Conservation (phyloP, 768 basidiomycete genomes). For the Clavaria fumosa region DNA sequence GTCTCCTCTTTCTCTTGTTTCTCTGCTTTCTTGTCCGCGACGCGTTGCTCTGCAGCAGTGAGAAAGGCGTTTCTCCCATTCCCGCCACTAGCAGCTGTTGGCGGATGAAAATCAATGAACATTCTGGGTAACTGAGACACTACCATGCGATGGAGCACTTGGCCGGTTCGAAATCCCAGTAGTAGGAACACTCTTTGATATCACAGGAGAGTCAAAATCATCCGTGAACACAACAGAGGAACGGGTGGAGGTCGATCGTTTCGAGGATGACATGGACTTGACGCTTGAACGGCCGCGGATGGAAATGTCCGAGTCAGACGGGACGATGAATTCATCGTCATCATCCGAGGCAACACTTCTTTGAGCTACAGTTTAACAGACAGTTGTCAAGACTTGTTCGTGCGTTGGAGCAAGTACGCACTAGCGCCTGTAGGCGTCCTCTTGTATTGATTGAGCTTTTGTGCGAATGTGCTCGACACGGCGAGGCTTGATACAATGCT, state of each 20-base stretch:
- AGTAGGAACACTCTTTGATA: too few relatives aligned
- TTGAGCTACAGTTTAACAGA: slow-evolving; percentile 19
- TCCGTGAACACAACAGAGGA: slow-evolving; percentile 35
- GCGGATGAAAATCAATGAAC: too few relatives aligned
- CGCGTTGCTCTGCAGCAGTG: slow-evolving; percentile 69
- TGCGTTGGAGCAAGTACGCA: slow-evolving; percentile 14
- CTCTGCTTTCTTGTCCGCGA: slow-evolving; percentile 62
- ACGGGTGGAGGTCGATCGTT: slow-evolving; percentile 19
- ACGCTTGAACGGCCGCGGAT: too few relatives aligned
- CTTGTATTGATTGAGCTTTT: slow-evolving; percentile 47
- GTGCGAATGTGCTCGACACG: slow-evolving; percentile 38
- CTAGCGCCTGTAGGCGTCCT: slow-evolving; percentile 44
- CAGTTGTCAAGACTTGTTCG: slow-evolving; percentile 3
- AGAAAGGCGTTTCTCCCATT: slow-evolving; percentile 35
- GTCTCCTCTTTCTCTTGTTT: slow-evolving; percentile 70
- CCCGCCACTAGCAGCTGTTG: slow-evolving; percentile 10
- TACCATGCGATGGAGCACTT: too few relatives aligned
- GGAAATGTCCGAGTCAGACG: slow-evolving; percentile 49
- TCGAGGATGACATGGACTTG: slow-evolving; percentile 35
- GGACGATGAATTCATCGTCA: slow-evolving; percentile 59
- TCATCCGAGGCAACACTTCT: slow-evolving; percentile 34
- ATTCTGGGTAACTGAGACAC: too few relatives aligned
- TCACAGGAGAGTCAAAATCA: too few relatives aligned
- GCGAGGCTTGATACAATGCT: slow-evolving; percentile 31
- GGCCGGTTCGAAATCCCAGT: slow-evolving; percentile 20